phyloP scores from a whole-genome alignment of 495 filamentous ascomycete genomes.

The Talaromyces wortmannii region DNA sequence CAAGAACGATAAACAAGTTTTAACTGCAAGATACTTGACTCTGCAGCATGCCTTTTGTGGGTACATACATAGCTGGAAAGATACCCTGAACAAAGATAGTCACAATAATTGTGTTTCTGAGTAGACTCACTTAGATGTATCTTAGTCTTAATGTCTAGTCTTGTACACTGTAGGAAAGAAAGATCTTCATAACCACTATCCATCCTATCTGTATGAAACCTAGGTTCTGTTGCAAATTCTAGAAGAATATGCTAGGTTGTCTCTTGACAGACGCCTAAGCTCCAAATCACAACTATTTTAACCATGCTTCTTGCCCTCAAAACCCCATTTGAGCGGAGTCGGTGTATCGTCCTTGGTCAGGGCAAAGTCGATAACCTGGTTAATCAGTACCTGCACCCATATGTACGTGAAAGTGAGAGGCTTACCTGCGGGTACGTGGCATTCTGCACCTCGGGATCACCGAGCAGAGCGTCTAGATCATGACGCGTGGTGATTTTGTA shows the following conservation, averaged over 20 bases:
- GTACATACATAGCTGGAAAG: background rate
- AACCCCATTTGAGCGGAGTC: background rate
- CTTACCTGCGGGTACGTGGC: background rate
- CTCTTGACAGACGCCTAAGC: no score
- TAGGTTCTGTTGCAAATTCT: no score
- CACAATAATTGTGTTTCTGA: no score
- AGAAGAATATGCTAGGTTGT: no score
- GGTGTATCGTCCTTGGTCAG: background rate
- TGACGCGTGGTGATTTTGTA: background rate
- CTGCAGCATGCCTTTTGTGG: background rate
- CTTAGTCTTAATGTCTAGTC: no score
- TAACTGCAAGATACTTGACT: background rate
- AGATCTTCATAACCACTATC: no score
- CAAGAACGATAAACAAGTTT: no score
- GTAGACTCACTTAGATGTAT: no score
- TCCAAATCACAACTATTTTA: no score
- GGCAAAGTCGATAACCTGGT: background rate
- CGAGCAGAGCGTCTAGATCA: background rate
- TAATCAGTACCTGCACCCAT: background rate
- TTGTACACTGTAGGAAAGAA: no score
- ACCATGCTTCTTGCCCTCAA: background rate
- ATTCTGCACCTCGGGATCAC: background rate
- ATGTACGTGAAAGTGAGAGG: background rate
- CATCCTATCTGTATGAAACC: no score
- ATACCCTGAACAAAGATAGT: slow-evolving; percentile 3